Conservation (phyloP, 768 basidiomycete genomes). For the Lactarius akahatsu region DNA sequence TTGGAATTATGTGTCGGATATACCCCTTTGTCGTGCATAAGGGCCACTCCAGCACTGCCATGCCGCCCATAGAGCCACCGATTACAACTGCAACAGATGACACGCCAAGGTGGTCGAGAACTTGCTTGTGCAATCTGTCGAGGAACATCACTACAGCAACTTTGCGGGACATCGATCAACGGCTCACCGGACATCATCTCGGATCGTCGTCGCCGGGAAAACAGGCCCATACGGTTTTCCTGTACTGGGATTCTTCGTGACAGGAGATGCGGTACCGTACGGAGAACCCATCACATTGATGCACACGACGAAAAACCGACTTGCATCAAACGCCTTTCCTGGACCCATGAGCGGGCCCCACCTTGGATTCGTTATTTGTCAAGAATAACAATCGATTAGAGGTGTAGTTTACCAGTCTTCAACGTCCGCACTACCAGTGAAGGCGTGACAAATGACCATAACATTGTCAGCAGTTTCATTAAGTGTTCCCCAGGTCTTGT, state of each 20-base stretch:
- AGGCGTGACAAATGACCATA: constrained; percentile 97
- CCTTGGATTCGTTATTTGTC: constrained; percentile 47
- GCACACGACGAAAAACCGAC: constrained; percentile 90
- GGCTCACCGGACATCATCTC: constrained; percentile 87
- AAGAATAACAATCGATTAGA: neutral
- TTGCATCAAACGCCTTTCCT: constrained; percentile 89
- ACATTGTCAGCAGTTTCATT: constrained; percentile 80
- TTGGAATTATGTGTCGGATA: constrained; percentile 79
- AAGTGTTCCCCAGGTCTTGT: constrained; percentile 94
- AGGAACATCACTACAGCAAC: constrained; percentile 22
- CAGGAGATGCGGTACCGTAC: constrained; percentile 89
- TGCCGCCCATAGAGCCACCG: constrained; percentile 99
- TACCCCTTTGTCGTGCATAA: constrained; percentile 75
- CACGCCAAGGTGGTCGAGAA: constrained; percentile 82
- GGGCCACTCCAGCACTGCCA: constrained; percentile 96
- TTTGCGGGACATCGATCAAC: neutral
- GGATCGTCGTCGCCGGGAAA: constrained; percentile 87
- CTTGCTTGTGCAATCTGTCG: constrained; percentile 76
- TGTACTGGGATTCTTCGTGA: constrained; percentile 78
- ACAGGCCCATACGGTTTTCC: constrained; percentile 83
- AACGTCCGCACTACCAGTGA: constrained; percentile 96
- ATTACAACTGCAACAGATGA: constrained; percentile 82
- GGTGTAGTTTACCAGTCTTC: constrained; percentile 85
- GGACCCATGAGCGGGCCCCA: constrained; percentile 96
- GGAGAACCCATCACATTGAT: constrained; percentile 92